phyloP scores from a whole-genome alignment of 371 early-diverging fungal species.

The Syncephalastrum racemosum region DNA sequence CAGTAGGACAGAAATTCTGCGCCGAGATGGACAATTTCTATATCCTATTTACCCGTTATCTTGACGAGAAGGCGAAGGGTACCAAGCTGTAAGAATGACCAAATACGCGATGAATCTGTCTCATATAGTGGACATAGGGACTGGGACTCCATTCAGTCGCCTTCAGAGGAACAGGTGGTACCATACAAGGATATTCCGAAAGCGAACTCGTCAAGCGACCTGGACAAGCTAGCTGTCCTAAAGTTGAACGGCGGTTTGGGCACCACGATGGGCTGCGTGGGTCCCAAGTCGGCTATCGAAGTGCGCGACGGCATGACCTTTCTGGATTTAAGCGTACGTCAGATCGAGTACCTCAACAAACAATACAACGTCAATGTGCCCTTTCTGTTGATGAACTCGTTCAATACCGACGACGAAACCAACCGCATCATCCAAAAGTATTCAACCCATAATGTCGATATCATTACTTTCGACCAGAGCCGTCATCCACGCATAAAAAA shows the following conservation, averaged over 20 bases:
- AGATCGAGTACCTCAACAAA: constrained; percentile 97
- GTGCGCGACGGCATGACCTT: constrained; percentile 98
- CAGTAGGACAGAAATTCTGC: background rate
- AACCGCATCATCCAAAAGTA: constrained; percentile 96
- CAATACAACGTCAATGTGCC: constrained; percentile 90
- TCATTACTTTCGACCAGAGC: constrained; percentile 97
- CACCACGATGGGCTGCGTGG: constrained; percentile 99
- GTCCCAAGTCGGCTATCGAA: constrained; percentile 98
- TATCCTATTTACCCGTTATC: constrained; percentile 82
- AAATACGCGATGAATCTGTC: background rate
- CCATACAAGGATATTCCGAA: constrained; percentile 70
- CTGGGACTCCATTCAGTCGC: constrained; percentile 92
- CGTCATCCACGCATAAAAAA: constrained; percentile 94
- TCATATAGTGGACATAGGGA: constrained; percentile 48
- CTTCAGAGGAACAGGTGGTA: constrained; percentile 82
- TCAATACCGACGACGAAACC: constrained; percentile 99
- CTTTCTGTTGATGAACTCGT: constrained; percentile 99
- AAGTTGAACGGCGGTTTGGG: constrained; percentile 99
- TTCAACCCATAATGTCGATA: constrained; percentile 81
- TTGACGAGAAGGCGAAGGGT: constrained; percentile 79
- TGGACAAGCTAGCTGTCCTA: constrained; percentile 95
- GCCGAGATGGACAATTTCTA: constrained; percentile 89
- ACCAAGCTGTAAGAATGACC: constrained; percentile 73
- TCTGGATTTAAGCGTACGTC: constrained; percentile 97
- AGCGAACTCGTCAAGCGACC: constrained; percentile 49